Conservation (phyloP, 805 yeast species). For the Dipodascus albidus region DNA sequence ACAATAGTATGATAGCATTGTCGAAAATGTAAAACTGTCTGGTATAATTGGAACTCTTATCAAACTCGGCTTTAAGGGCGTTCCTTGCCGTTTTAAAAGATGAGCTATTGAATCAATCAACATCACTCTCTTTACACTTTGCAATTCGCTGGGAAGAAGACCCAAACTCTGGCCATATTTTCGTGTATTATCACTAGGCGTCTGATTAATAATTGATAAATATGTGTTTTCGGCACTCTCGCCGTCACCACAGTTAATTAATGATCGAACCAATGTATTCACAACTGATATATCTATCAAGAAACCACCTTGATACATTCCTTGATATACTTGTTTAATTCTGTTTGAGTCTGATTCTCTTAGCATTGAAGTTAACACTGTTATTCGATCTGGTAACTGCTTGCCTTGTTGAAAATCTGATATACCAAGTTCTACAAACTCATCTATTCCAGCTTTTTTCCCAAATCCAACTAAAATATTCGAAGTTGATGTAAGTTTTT, state of each 20-base stretch:
- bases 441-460: conserved; percentile 8
- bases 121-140: conserved; percentile 9
- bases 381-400: conserved; percentile 21
- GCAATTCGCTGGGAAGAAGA: conserved; percentile 4
- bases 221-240: conserved; percentile 18
- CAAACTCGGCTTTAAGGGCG: neutral
- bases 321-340: conserved; percentile 10
- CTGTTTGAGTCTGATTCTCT: conserved; percentile 8
- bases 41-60: conserved; percentile 14
- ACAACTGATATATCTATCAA: conserved; percentile 20
- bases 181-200: neutral
- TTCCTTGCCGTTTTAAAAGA: neutral
- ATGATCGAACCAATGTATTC: conserved; percentile 14
- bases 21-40: conserved; percentile 11
- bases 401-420: conserved; percentile 5
- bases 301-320: conserved; percentile 12
- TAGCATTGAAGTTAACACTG: conserved; percentile 18
- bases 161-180: conserved; percentile 5
- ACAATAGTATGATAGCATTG: conserved; percentile 16
- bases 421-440: conserved; percentile 12
- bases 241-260: conserved; percentile 15
- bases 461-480: conserved; percentile 24
- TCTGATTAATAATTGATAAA: conserved; percentile 4
- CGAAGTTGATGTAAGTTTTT: conserved; percentile 14
- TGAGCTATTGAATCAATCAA: conserved; percentile 11